A percentile compares a stretch with the other conserved stretches of the same genome.
phyloP scores from a whole-genome alignment of 2,329 filamentous ascomycete genomes.

The Pezicula radicicola region DNA sequence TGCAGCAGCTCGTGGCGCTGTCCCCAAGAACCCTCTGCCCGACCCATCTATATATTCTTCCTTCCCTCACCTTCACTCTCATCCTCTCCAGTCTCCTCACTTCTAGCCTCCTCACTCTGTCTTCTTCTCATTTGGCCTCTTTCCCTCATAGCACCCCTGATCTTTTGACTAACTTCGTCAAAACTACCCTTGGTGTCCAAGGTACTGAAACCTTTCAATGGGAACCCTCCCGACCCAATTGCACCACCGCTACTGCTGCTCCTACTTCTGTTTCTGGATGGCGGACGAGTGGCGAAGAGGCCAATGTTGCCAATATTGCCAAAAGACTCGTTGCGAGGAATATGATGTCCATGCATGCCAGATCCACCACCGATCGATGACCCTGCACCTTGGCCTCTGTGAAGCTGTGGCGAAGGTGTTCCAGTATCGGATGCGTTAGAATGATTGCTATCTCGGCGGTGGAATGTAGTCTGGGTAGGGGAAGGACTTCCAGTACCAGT shows the following conservation, averaged over 20 bases:
- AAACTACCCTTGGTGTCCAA: slow-evolving; percentile 68
- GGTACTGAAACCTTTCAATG: slow-evolving; percentile 67
- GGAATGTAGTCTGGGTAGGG: slow-evolving; percentile 16
- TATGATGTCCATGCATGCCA: slow-evolving; percentile 27
- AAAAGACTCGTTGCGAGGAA: slow-evolving; percentile 89
- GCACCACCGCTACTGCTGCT: slow-evolving; percentile 66
- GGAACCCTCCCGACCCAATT: slow-evolving; percentile 58
- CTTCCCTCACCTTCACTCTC: slow-evolving; percentile 27
- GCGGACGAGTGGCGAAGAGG: slow-evolving; percentile 85
- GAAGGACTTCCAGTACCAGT: slow-evolving; percentile 16
- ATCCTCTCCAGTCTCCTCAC: slow-evolving; percentile 39
- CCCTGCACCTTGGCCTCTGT: slow-evolving; percentile 13
- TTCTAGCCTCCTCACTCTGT: slow-evolving; percentile 37
- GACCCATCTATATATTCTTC: slow-evolving; percentile 17
- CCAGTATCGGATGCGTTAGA: slow-evolving; percentile 33
- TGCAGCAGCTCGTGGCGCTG: background rate
- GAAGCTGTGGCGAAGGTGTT: slow-evolving; percentile 26
- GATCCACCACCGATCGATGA: slow-evolving; percentile 26
- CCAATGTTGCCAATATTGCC: slow-evolving; percentile 83
- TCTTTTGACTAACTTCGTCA: slow-evolving; percentile 79
- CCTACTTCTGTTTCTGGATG: slow-evolving; percentile 72
- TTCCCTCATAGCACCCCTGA: slow-evolving; percentile 80
- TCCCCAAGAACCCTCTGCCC: background rate
- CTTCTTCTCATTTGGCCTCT: slow-evolving; percentile 56
- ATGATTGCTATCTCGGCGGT: slow-evolving; percentile 46